Conservation (phyloP, 2,329 filamentous ascomycete genomes). For the Lecanoromycetidae sp. region DNA sequence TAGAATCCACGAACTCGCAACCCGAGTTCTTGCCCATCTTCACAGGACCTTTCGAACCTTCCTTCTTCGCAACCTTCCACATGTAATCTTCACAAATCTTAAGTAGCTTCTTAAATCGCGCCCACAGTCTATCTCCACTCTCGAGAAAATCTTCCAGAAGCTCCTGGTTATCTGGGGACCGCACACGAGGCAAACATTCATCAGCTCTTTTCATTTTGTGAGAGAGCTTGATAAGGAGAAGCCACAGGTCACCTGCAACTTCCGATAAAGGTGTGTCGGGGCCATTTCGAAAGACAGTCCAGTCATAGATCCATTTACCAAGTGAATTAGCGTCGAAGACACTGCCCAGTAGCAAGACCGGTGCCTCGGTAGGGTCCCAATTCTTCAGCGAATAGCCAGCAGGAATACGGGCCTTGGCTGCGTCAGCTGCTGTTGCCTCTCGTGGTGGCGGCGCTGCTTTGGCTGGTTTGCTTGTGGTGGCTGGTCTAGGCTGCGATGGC, state of each 20-base stretch:
- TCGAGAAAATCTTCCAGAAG: slow-evolving; percentile 84
- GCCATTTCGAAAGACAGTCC: slow-evolving; percentile 86
- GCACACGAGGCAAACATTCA: slow-evolving; percentile 61
- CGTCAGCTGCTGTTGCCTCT: slow-evolving; percentile 54
- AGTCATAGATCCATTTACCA: slow-evolving; percentile 99
- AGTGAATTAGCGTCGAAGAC: slow-evolving; percentile 96
- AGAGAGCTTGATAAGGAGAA: slow-evolving; percentile 82
- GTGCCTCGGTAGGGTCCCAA: slow-evolving; percentile 90
- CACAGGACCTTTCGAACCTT: slow-evolving; percentile 50
- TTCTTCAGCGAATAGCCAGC: slow-evolving; percentile 91
- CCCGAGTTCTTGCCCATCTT: slow-evolving; percentile 86
- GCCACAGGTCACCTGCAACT: slow-evolving; percentile 88
- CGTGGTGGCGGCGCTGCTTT: slow-evolving; percentile 30
- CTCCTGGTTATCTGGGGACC: slow-evolving; percentile 60
- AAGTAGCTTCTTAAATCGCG: slow-evolving; percentile 72
- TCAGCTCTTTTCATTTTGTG: slow-evolving; percentile 89
- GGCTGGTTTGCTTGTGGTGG: slow-evolving; percentile 25
- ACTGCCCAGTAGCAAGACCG: slow-evolving; percentile 85
- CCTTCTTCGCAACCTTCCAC: slow-evolving; percentile 73
- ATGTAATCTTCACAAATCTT: slow-evolving; percentile 90
- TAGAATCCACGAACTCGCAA: slow-evolving; percentile 87
- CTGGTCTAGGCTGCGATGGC: slow-evolving; percentile 40
- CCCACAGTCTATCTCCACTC: slow-evolving; percentile 73
- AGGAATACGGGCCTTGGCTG: slow-evolving; percentile 57
- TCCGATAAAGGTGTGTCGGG: slow-evolving; percentile 74